phyloP scores from a whole-genome alignment of 75 land plant genomes.

The Chamaecyparis obtusa region DNA sequence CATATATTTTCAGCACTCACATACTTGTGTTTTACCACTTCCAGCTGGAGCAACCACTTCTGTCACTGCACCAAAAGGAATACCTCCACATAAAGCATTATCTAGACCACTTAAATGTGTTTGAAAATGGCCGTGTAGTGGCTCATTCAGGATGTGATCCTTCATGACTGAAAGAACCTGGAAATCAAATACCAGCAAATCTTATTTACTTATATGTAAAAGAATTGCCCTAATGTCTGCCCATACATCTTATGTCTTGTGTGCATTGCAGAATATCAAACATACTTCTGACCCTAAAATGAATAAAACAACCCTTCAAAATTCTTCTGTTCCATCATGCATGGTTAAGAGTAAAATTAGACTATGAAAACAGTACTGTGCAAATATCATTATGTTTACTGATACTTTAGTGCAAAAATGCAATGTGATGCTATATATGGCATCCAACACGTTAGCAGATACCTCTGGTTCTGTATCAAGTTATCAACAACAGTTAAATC shows the following conservation, averaged over 20 bases:
- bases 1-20: slow-evolving; percentile 2
- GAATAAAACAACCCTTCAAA: neutral
- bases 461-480: neutral
- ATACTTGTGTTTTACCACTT: slow-evolving; percentile 88
- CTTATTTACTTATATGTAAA: neutral
- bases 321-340: neutral
- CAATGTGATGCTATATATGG: neutral
- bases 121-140: slow-evolving; percentile 57
- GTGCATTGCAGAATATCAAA: neutral
- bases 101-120: slow-evolving; percentile 66
- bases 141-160: slow-evolving; percentile 36
- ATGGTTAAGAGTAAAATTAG: neutral
- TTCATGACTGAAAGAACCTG: slow-evolving; percentile 64
- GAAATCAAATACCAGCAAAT: slow-evolving; percentile 1
- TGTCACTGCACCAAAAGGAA: slow-evolving; percentile 82
- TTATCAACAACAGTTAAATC: neutral
- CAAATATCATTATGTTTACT: neutral
- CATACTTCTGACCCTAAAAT: neutral
- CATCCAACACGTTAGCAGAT: neutral
- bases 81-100: slow-evolving; percentile 74
- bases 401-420: neutral
- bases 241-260: neutral
- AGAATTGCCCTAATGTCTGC: neutral
- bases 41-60: slow-evolving; percentile 91
- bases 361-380: neutral